Conservation (phyloP, 192 early-diverging fungal species). For the Coemansia sp. region DNA sequence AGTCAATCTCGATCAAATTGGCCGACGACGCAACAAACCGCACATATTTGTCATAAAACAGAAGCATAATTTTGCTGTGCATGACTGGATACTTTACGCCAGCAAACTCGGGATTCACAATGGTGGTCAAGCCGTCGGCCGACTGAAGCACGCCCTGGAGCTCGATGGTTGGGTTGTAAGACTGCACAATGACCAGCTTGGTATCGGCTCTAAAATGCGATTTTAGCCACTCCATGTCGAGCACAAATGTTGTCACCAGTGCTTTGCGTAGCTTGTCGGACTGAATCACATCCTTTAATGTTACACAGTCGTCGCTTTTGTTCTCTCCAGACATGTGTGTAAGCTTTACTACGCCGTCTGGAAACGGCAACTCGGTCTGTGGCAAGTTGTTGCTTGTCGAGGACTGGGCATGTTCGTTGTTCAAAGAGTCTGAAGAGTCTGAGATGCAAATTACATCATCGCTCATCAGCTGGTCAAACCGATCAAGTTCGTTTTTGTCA, state of each 20-base stretch:
- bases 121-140: slow-evolving; percentile 21
- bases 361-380: slow-evolving; percentile 14
- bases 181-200: slow-evolving; percentile 36
- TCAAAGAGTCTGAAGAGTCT: slow-evolving; percentile 7
- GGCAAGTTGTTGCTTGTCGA: neutral
- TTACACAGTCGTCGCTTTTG: neutral
- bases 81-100: slow-evolving; percentile 54
- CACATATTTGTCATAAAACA: slow-evolving; percentile 58
- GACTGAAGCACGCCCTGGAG: slow-evolving; percentile 25
- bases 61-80: slow-evolving; percentile 66
- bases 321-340: slow-evolving; percentile 19
- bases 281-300: slow-evolving; percentile 20
- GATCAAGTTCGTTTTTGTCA: slow-evolving; percentile 5
- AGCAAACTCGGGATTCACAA: slow-evolving; percentile 56
- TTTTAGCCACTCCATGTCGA: slow-evolving; percentile 57
- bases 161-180: slow-evolving; percentile 18
- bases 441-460: slow-evolving; percentile 28
- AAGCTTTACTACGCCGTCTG: slow-evolving; percentile 18
- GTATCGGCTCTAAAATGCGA: slow-evolving; percentile 33
- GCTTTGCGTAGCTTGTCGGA: slow-evolving; percentile 48
- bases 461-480: slow-evolving; percentile 30
- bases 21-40: slow-evolving; percentile 63
- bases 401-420: neutral
- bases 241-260: slow-evolving; percentile 57
- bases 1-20: slow-evolving; percentile 61